phyloP scores from a whole-genome alignment of 2,329 filamentous ascomycete genomes.

The Ampelomyces quisqualis region DNA sequence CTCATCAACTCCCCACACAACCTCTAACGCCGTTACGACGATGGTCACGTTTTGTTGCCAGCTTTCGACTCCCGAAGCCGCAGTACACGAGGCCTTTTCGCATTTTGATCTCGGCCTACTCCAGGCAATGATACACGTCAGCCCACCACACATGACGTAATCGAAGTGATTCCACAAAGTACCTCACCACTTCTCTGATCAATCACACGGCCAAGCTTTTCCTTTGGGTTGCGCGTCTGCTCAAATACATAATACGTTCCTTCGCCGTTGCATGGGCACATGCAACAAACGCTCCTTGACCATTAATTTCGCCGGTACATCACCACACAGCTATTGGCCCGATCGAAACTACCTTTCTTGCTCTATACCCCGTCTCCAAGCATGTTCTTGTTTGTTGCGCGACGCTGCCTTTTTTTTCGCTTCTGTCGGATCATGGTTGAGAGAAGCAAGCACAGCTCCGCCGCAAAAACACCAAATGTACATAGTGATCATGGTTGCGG shows the following conservation, averaged over 20 bases:
- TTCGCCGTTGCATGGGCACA: slow-evolving; percentile 9
- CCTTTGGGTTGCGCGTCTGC: no score
- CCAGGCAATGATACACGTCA: slow-evolving; percentile 1
- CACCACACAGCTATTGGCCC: slow-evolving; percentile 7
- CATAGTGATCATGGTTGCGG: slow-evolving; percentile 1
- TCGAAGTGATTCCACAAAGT: slow-evolving; percentile 2
- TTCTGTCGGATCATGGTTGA: slow-evolving; percentile 2
- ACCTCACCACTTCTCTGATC: slow-evolving; percentile 2
- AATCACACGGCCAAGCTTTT: slow-evolving; percentile 12
- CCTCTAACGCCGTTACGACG: slow-evolving; percentile 39
- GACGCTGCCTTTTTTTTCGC: not conserved
- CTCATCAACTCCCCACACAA: slow-evolving; percentile 28
- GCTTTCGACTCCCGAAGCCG: slow-evolving; percentile 22
- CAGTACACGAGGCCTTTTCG: slow-evolving; percentile 12
- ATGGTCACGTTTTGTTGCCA: slow-evolving; percentile 27
- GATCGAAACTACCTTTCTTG: slow-evolving; percentile 12
- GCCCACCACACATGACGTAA: not conserved
- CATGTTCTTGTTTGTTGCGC: not conserved
- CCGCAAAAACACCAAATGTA: no score
- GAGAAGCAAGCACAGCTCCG: slow-evolving; percentile 1
- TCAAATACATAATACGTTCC: no score
- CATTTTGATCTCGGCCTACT: slow-evolving; percentile 3
- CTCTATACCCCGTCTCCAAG: slow-evolving; percentile 29
- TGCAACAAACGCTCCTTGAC: slow-evolving; percentile 10
- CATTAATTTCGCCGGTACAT: slow-evolving; percentile 10